These are phyloP conservation scores for Syncephalastrum contaminatum DNA, from an alignment of 371 early-diverging fungal species.

Conservation along the genomic window DNA sequence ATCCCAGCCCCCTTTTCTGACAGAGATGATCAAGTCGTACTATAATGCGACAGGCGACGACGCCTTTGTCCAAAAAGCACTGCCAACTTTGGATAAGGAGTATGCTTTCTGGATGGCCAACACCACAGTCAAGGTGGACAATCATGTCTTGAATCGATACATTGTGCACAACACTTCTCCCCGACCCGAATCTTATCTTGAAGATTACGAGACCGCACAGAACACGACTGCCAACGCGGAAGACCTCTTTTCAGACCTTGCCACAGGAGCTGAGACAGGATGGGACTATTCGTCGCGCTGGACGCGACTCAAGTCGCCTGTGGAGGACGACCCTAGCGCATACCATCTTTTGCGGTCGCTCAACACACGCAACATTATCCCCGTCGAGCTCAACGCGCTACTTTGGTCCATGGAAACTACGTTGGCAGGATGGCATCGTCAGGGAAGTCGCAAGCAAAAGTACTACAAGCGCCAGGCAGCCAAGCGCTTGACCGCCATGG, in stretches of 20 bases:
- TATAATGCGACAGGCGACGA: constrained; percentile 55
- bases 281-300: constrained; percentile 88
- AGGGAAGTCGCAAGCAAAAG: constrained; percentile 14
- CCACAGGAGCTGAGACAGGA: constrained; percentile 87
- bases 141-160: constrained; percentile 55
- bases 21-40: constrained; percentile 71
- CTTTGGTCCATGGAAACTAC: constrained; percentile 71
- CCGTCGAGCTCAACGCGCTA: constrained; percentile 86
- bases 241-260: constrained; percentile 65
- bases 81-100: constrained; percentile 67
- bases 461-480: constrained; percentile 40
- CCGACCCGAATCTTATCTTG: constrained; percentile 78
- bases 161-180: constrained; percentile 57
- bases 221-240: constrained; percentile 24
- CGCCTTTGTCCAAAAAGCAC: constrained; percentile 44
- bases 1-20: constrained; percentile 85
- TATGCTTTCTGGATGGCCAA: constrained; percentile 69
- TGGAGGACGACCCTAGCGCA: constrained; percentile 10
- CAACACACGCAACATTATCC: constrained; percentile 65
- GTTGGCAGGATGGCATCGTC: constrained; percentile 52
- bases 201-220: constrained; percentile 65
- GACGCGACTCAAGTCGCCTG: constrained; percentile 41
- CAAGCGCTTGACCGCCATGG: constrained; percentile 42
- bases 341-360: constrained; percentile 51
- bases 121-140: constrained; percentile 34